Evolutionary conservation across 345 rosid species (phyloP).

Genomic region (Litchi chinensis): DNA sequence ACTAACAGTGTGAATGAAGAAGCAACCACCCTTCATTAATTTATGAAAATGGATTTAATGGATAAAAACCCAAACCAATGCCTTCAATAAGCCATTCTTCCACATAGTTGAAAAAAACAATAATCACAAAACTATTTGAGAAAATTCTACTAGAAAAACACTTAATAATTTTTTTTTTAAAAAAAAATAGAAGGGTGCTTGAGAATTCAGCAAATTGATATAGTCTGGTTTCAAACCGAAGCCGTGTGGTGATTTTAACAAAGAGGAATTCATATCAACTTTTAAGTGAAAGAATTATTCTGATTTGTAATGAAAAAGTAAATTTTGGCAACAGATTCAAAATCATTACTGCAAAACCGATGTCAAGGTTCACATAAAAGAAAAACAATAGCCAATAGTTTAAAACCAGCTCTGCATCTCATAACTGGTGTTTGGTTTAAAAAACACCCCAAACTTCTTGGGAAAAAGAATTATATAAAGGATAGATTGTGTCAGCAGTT

Average conservation of each 20-base stretch:
- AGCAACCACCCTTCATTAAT: slow-evolving; percentile 40
- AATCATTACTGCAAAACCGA: neutral
- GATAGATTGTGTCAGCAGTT: slow-evolving; percentile 22
- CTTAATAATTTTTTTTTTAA: neutral
- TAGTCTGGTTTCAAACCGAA: neutral
- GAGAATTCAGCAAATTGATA: neutral
- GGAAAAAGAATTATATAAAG: neutral
- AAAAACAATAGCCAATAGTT: neutral
- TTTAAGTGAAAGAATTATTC: neutral
- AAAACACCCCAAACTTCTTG: neutral
- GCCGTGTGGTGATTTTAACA: neutral
- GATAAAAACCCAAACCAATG: slow-evolving; percentile 40
- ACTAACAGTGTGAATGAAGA: slow-evolving; percentile 18
- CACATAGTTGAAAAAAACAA: slow-evolving; percentile 15
- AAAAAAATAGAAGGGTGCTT: neutral
- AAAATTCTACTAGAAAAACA: neutral
- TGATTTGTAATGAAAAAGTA: neutral
- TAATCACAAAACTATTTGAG: neutral
- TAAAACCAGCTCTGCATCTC: neutral
- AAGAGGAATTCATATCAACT: neutral
- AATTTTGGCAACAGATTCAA: neutral
- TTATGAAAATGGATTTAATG: slow-evolving; percentile 45
- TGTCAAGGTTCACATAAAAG: neutral
- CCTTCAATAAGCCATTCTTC: slow-evolving; percentile 19
- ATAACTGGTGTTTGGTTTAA: neutral